Evolutionary conservation across 345 rosid species (phyloP).

Genomic region (Acer saccharum): DNA sequence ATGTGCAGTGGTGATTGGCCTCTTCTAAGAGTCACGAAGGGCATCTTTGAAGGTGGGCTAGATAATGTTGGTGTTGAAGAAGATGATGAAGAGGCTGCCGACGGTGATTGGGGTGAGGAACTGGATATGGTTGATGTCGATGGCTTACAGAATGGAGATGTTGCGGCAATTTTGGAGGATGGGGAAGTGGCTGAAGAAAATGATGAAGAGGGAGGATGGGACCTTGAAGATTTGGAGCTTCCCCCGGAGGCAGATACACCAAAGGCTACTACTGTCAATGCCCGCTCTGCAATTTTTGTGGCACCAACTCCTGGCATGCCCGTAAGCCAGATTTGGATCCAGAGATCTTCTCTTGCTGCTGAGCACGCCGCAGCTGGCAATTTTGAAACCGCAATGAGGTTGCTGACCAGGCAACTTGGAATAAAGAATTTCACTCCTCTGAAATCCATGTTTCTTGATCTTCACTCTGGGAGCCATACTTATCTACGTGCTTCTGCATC

Average conservation of each 20-base stretch:
- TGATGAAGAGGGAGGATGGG: slow-evolving; percentile 91
- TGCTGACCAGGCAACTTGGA: slow-evolving; percentile 91
- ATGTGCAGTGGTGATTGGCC: slow-evolving; percentile 96
- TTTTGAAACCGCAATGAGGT: slow-evolving; percentile 90
- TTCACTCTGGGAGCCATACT: slow-evolving; percentile 75
- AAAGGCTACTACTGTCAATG: slow-evolving; percentile 49
- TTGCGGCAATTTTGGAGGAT: slow-evolving; percentile 54
- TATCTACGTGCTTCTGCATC: slow-evolving; percentile 81
- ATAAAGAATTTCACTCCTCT: slow-evolving; percentile 74
- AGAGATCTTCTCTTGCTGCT: slow-evolving; percentile 86
- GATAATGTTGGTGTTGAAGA: slow-evolving; percentile 56
- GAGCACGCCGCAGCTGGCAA: slow-evolving; percentile 93
- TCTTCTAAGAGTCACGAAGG: slow-evolving; percentile 87
- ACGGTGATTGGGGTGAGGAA: slow-evolving; percentile 87
- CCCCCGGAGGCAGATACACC: slow-evolving; percentile 91
- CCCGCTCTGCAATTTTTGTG: slow-evolving; percentile 70
- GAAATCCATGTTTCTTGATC: slow-evolving; percentile 74
- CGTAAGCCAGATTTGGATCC: slow-evolving; percentile 85
- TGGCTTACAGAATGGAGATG: slow-evolving; percentile 65
- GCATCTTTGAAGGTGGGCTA: slow-evolving; percentile 90
- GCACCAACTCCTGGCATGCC: slow-evolving; percentile 93
- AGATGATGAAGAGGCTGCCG: slow-evolving; percentile 75
- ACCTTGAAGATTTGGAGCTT: slow-evolving; percentile 84
- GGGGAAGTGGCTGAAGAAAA: slow-evolving; percentile 70
- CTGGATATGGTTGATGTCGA: slow-evolving; percentile 72